These are phyloP conservation scores for Tremella yokohamensis DNA, from an alignment of 768 basidiomycete genomes.

Conservation along the genomic window DNA sequence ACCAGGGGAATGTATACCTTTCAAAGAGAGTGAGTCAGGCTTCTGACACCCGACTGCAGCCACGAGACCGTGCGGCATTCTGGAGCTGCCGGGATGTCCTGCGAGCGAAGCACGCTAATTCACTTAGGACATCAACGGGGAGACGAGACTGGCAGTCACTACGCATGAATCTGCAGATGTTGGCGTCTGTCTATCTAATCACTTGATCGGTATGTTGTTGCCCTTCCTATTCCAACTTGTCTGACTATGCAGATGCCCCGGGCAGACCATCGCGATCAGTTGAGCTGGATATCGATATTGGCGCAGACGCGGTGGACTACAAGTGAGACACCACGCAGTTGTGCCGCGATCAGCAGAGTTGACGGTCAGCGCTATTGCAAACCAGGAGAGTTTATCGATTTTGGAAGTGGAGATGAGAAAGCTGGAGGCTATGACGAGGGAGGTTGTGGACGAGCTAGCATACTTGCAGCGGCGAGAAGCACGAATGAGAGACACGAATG, in stretches of 20 bases:
- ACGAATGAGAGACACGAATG: conserved; percentile 78
- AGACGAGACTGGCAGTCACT: conserved; percentile 89
- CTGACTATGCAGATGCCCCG: conserved; percentile 4
- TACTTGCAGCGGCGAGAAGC: conserved; percentile 90
- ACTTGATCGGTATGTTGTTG: conserved; percentile 64
- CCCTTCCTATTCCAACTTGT: neutral
- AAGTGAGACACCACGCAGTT: conserved; percentile 61
- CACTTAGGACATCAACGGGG: conserved; percentile 66
- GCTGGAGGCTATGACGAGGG: conserved; percentile 88
- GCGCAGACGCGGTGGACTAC: conserved; percentile 97
- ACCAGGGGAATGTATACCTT: conserved; percentile 81
- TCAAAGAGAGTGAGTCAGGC: conserved; percentile 62
- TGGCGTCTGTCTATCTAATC: conserved; percentile 90
- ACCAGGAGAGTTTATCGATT: conserved; percentile 91
- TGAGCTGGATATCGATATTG: conserved; percentile 95
- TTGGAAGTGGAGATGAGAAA: conserved; percentile 99
- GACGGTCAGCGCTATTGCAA: conserved; percentile 79
- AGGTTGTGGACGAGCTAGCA: conserved; percentile 86
- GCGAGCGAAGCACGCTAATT: neutral
- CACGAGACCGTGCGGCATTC: too few relatives aligned
- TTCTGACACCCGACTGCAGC: too few relatives aligned
- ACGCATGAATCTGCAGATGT: conserved; percentile 90
- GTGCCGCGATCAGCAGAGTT: conserved; percentile 1
- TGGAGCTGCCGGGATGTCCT: neutral
- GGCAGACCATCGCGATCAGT: conserved; percentile 58